Base-by-base conservation (phyloP, 257 asterid species). In the Solanum gracilifrons region DNA sequence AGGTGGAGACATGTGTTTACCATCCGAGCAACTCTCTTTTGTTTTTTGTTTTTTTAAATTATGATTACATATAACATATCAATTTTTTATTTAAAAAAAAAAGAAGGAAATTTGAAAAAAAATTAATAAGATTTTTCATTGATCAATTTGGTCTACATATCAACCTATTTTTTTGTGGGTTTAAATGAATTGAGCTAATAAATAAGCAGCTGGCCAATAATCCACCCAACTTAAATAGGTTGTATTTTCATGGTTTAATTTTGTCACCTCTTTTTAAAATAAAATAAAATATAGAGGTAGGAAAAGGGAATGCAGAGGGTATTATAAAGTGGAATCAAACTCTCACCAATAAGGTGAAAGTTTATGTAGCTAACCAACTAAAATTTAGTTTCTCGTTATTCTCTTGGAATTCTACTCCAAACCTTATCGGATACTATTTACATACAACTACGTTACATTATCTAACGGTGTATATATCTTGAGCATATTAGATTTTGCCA, bases 221-320 rank as follows among this genome's bases (percentile, higher is more conserved):
- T n/a, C 11, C 5, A 41, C 3, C n/a, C 27, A 21, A 60, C 12
- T 60, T 21, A 9, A 60, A 23, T 9, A 21, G 27, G 25, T 62
- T 23, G 11, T 21, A n/a, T 21, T 23, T 62, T 23, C 31, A 62
- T 4, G 29, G 15, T 4, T 4, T 60, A 9, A 23, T 43, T 43
- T 43, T 43, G 51, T 1, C 51, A 43, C 51, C 0, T 43, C 51
- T 43, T 41, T 10, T 9, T 41, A 41, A 41, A 41, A 0, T 9
- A 2, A 2, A 9, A 39, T 9, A 9, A 10, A 9, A 11, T 43
- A 43, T 43, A 43, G 51, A 41, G 1, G 62, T 18, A 55, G n/a
- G n/a, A 0, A 18, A 55, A 7, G 10, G n/a, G 4, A 6, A 55
- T 18, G 51, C 0, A 0, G 23, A 55, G 0, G 23, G 62, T 4